These are phyloP conservation scores for Leishmania braziliensis DNA, from an alignment of 208 protist genomes.

Conservation along the genomic window DNA sequence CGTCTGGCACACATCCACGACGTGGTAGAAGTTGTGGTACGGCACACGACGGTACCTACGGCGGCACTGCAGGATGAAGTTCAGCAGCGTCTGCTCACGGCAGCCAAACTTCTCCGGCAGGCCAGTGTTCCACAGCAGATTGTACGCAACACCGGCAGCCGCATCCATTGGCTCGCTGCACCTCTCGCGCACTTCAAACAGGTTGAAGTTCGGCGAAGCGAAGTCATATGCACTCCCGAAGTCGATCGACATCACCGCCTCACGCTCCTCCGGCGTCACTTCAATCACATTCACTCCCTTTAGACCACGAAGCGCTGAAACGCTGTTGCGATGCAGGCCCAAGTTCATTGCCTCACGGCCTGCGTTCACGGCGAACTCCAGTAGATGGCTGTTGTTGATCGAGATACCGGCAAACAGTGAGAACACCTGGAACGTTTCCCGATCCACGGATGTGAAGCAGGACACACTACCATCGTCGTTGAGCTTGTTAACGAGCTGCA, in stretches of 20 bases:
- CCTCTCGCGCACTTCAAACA: slow-evolving; percentile 64
- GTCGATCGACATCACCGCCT: slow-evolving; percentile 35
- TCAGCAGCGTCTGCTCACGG: slow-evolving; percentile 67
- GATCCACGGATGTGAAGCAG: slow-evolving; percentile 54
- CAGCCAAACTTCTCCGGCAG: slow-evolving; percentile 80
- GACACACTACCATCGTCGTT: slow-evolving; percentile 47
- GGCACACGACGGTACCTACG: slow-evolving; percentile 83
- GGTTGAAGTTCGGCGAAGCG: slow-evolving; percentile 63
- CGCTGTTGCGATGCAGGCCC: slow-evolving; percentile 45
- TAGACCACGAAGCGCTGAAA: background rate
- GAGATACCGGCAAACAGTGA: slow-evolving; percentile 84
- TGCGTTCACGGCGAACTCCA: slow-evolving; percentile 82
- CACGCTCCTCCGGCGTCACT: slow-evolving; percentile 53
- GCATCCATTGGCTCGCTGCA: slow-evolving; percentile 48
- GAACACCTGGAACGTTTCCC: slow-evolving; percentile 75
- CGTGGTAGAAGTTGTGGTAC: slow-evolving; percentile 91
- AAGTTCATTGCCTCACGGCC: slow-evolving; percentile 75
- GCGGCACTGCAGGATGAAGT: slow-evolving; percentile 82
- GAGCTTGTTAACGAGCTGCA: slow-evolving; percentile 88
- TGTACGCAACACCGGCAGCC: slow-evolving; percentile 50
- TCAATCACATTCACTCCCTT: slow-evolving; percentile 26
- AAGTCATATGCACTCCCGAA: slow-evolving; percentile 54
- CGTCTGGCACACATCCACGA: slow-evolving; percentile 84
- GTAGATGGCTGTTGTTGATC: slow-evolving; percentile 85
- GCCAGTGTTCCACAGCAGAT: slow-evolving; percentile 60